Evolutionary conservation across 257 asterid species (phyloP), one percentile per base, ranked within the genome.

Genomic region (Nicotiana tomentosiformis): DNA sequence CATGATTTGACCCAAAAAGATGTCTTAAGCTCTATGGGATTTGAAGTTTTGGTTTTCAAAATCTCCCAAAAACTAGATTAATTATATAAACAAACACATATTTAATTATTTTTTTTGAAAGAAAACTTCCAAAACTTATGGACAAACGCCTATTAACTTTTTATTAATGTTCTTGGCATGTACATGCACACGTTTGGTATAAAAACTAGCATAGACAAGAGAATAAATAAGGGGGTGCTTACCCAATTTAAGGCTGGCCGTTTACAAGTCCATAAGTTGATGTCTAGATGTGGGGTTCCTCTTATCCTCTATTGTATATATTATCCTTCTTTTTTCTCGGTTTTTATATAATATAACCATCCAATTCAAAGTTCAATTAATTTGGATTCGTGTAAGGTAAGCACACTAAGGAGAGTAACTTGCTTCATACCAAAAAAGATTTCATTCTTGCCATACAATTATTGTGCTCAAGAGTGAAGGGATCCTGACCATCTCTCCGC

Each of bases 181-280:
- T 68, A 78, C 84, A 26, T 66, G 84, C 79, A 56, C 82, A 76
- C 80, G 66, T 33, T 46, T n/a, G 57, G 37, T 37, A 33, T 69
- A 12, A 23, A 10, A 7, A 69, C 20, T 20, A 37, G 77, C 57
- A 37, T 43, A 37, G 29, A 69, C 16, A 32, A 81, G 11, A 15
- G n/a, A 56, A 65, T 56, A 9, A n/a, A 58, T 17, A 17, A 14
- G 17, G 58, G 0, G 18, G 58, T 23, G 26, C 26, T 53, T 53
- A 53, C 14, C 58, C 0, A 0, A 53, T 53, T 53, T 53, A 53
- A 53, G 58, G 58, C 18, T 14, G 7, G 18, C 7, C 5, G n/a
- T 53, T 53, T 53, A 12, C 58, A 53, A 53, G 58, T 53, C 46
- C 46, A 37, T 53, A 53, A 53, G 1, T 53, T 53, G n/a, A 53